A percentile compares a stretch with the other conserved stretches of the same genome.
These are phyloP conservation scores for Candida smagusa DNA, from an alignment of 1,139 yeast genomes.

Conservation along the genomic window DNA sequence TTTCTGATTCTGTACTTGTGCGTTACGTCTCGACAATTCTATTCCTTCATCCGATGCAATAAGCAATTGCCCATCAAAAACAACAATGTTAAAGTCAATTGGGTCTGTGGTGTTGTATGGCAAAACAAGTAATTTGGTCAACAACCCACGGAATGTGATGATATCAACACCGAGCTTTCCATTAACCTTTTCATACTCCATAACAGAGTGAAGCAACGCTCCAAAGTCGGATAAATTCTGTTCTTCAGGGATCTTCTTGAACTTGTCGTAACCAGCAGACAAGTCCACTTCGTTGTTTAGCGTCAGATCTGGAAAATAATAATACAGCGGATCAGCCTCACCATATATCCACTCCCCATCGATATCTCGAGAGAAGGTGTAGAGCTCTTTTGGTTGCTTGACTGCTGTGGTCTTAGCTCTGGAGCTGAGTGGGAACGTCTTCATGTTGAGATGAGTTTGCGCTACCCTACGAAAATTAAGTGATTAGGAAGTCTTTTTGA, in stretches of 20 bases:
- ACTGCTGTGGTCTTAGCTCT: conserved; percentile 54
- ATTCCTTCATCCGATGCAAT: conserved; percentile 58
- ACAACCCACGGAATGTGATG: conserved; percentile 79
- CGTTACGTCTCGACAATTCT: conserved; percentile 28
- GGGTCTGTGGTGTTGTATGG: conserved; percentile 57
- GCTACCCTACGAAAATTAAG: not conserved
- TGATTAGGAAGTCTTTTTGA: too few species aligned
- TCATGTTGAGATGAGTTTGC: conserved; percentile 14
- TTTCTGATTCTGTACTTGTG: conserved; percentile 24
- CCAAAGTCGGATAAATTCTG: conserved; percentile 54
- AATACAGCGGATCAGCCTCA: conserved; percentile 53
- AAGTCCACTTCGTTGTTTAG: conserved; percentile 54
- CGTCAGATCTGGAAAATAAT: conserved; percentile 71
- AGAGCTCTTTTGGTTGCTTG: conserved; percentile 73
- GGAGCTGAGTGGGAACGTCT: conserved; percentile 42
- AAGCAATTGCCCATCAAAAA: conserved; percentile 80
- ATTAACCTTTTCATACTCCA: conserved; percentile 48
- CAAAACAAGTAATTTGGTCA: conserved; percentile 63
- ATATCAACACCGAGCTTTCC: conserved; percentile 59
- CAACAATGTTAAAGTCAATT: conserved; percentile 61
- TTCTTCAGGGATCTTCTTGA: conserved; percentile 53
- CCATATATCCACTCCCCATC: conserved; percentile 44
- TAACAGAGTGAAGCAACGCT: conserved; percentile 55
- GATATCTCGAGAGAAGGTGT: conserved; percentile 54
- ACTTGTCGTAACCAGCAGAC: conserved; percentile 58